A percentile compares a stretch with the other conserved stretches of the same genome.
phyloP scores from a whole-genome alignment of 2,329 filamentous ascomycete species.

The Aspergillus eucalypticola region DNA sequence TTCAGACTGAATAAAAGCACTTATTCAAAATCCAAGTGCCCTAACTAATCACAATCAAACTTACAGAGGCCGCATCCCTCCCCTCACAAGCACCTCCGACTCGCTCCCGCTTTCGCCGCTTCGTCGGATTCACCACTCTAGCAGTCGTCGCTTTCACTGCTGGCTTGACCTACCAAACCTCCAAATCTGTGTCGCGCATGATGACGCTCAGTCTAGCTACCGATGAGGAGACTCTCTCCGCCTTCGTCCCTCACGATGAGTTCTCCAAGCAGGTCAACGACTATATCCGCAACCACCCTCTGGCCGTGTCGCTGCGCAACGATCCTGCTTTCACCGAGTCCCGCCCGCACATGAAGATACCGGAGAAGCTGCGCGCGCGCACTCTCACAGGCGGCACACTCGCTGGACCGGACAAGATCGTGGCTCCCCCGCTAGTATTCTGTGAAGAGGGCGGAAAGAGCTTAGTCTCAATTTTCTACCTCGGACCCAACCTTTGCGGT shows the following conservation, averaged over 20 bases:
- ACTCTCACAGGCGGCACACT: constrained; percentile 83
- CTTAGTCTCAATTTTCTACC: constrained; percentile 71
- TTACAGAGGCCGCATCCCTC: background rate
- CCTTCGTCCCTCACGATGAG: constrained; percentile 63
- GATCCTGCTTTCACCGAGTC: constrained; percentile 70
- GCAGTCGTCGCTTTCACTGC: constrained; percentile 36
- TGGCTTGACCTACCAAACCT: constrained; percentile 32
- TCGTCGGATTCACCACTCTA: constrained; percentile 39
- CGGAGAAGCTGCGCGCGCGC: constrained; percentile 65
- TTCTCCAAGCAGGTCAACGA: constrained; percentile 63
- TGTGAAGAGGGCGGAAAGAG: constrained; percentile 68
- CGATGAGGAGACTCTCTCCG: constrained; percentile 70
- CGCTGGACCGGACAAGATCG: constrained; percentile 71
- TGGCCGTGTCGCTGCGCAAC: constrained; percentile 68
- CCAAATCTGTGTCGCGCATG: constrained; percentile 29
- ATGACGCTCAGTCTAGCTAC: constrained; percentile 51
- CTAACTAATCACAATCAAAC: background rate
- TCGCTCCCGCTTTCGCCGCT: constrained; percentile 34
- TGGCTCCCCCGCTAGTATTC: constrained; percentile 79
- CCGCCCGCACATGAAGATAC: constrained; percentile 85
- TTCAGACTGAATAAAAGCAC: background rate
- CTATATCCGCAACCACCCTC: constrained; percentile 71
- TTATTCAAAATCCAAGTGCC: background rate
- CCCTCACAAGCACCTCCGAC: constrained; percentile 19
- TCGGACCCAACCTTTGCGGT: constrained; percentile 79